Evolutionary conservation across 2,329 filamentous ascomycete species (phyloP), one percentile per base, ranked within the genome.

Genomic region (Nemania bipapillata): DNA sequence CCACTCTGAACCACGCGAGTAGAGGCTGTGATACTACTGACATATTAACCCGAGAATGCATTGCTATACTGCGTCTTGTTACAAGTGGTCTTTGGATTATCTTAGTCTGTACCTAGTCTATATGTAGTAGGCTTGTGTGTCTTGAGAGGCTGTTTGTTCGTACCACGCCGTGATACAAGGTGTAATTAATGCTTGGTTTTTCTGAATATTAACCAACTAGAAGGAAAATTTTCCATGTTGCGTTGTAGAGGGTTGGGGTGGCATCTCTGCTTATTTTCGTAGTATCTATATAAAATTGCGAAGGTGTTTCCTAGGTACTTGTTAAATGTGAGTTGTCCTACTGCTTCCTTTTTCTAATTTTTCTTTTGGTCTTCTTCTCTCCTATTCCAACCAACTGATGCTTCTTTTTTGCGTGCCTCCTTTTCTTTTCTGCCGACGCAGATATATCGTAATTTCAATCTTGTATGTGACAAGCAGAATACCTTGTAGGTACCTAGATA

Each of bases 11-110:
- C 40, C 60, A 56, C 42, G 53, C 56, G 20, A 70, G 65, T 58
- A 47, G 60, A 65, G 11, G 26, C 49, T 37, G 60, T 60, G 64
- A 71, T 68, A 49, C 64, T 37, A 55, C 63, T 58, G 50, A 56
- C 28, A 66, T 69, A 62, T 28, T 35, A 49, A 45, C 42, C 55
- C 12, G n/a, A 28, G 9, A 54, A 55, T 65, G 63, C 52, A 52
- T 53, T n/a, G 20, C 30, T 63, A 42, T 61, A 35, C 35, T 42
- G 37, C 26, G 12, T 37, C 22, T 42, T 54, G 24, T 45, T 40
- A 68, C 26, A 56, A 52, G 12, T 24, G 8, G 32, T 28, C 30
- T 30, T 59, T 61, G 56, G 54, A 63, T 61, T 47, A 28, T 50
- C 11, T 37, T 24, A 58, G 54, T 11, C 47, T 45, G 24, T 37